Evolutionary conservation across 2,329 filamentous ascomycete genomes (phyloP), one percentile per base, ranked within the genome.

Genomic region (Aspergillus intermedius): DNA sequence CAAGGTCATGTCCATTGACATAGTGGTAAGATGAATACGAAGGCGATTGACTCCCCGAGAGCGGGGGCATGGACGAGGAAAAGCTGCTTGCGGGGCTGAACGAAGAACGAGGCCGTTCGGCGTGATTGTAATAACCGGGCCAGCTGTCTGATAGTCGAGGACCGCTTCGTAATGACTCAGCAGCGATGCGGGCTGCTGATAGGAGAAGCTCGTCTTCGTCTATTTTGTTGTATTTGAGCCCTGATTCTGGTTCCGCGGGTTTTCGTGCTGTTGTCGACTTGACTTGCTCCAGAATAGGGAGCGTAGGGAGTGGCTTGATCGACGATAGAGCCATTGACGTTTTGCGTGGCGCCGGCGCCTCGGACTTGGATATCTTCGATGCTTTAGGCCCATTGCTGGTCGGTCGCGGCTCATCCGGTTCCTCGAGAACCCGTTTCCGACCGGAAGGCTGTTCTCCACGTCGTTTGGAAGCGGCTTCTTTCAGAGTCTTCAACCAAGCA

Each of bases 141-240:
- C 54, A 54, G 30, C 49, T 54, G 22, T 66, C 62, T 32, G 66
- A 56, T 30, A 71, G 59, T 5, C 53, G 61, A 7, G 65, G 65
- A 1, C 69, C 68, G 15, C 56, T 67, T 7, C 67, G 60, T 7
- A 73, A 43, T n/a, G 65, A 60, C 47, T 70, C 67, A 7, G 69
- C 69, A 17, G 66, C 65, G 39, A 73, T 70, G 8, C 70, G 66
- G 8, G 70, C 70, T 5, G 68, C 66, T 23, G 61, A 69, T 15
- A 73, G 59, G 10, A 72, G 61, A 8, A 73, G 55, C 53, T 73
- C 70, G 43, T 73, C 70, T 51, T 71, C 64, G 34, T 73, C 67
- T 34, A 72, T 60, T 48, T 65, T 59, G 42, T 48, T 54, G 17
- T 54, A 54, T 46, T 56, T 57, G 4, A 52, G 54, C 10, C 51